phyloP scores from a whole-genome alignment of 371 early-diverging fungal genomes.

The Batrachochytrium dendrobatidis region DNA sequence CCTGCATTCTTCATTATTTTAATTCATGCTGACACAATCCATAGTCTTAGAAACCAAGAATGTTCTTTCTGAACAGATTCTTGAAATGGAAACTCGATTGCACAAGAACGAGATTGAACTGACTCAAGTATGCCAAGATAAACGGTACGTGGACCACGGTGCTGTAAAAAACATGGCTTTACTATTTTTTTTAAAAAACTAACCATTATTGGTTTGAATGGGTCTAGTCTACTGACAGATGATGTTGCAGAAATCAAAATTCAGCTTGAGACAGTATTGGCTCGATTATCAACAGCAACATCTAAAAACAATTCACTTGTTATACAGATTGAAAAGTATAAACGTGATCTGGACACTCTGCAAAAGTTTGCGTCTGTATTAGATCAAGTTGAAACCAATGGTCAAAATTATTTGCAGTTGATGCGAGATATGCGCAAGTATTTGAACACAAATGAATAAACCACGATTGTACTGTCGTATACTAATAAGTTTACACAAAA shows the following conservation, averaged over 20 bases:
- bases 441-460: neutral
- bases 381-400: slow-evolving; percentile 1
- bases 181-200: slow-evolving; percentile 8
- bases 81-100: slow-evolving; percentile 24
- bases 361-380: slow-evolving; percentile 2
- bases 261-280: neutral
- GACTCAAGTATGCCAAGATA: slow-evolving; percentile 40
- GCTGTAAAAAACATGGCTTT: no score
- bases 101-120: slow-evolving; percentile 27
- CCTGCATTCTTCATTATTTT: neutral
- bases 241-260: slow-evolving; percentile 34
- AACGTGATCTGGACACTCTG: neutral
- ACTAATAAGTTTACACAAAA: no score
- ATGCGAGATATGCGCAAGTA: slow-evolving; percentile 6
- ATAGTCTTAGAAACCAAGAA: slow-evolving; percentile 31
- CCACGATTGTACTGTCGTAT: neutral
- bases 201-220: neutral
- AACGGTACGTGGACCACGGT: slow-evolving; percentile 20
- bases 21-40: neutral
- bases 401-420: neutral
- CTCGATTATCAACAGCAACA: neutral
- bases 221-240: slow-evolving; percentile 33
- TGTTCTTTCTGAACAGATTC: slow-evolving; percentile 26
- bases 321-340: neutral
- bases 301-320: neutral